Evolutionary conservation across 176 grass and related monocot species (phyloP).

Genomic region (Raddia distichophylla): DNA sequence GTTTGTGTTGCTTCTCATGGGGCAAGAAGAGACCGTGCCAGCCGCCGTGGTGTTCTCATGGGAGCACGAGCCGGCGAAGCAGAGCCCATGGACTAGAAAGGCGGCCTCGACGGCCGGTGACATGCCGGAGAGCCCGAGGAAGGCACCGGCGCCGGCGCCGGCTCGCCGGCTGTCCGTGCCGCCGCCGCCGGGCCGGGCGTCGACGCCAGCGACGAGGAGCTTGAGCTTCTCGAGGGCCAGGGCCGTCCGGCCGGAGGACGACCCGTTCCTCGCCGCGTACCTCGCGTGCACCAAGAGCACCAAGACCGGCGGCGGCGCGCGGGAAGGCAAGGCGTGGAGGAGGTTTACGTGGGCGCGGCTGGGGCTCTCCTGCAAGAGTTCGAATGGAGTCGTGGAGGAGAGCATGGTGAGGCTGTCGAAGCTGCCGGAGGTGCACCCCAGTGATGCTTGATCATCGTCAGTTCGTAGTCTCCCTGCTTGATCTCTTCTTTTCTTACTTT

Average conservation of each 20-base stretch:
- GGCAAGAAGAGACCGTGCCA: slow-evolving; percentile 39
- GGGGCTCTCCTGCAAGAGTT: slow-evolving; percentile 60
- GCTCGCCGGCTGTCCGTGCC: slow-evolving; percentile 29
- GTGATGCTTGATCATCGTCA: not conserved
- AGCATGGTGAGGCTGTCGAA: slow-evolving; percentile 54
- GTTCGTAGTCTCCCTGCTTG: not conserved
- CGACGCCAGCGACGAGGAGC: not conserved
- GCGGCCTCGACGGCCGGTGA: not conserved
- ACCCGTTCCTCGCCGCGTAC: slow-evolving; percentile 86
- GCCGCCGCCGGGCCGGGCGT: slow-evolving; percentile 38
- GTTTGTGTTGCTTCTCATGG: slow-evolving; percentile 27
- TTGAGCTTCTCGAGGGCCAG: not conserved
- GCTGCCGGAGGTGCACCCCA: slow-evolving; percentile 42
- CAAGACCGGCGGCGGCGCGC: not conserved
- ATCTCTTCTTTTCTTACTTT: not conserved
- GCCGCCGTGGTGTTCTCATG: slow-evolving; percentile 51
- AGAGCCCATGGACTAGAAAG: not conserved
- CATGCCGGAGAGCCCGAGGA: slow-evolving; percentile 29
- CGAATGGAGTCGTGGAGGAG: slow-evolving; percentile 37
- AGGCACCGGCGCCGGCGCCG: not conserved
- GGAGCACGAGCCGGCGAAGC: slow-evolving; percentile 61
- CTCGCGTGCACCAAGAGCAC: slow-evolving; percentile 78
- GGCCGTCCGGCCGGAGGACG: slow-evolving; percentile 57
- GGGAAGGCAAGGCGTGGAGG: not conserved
- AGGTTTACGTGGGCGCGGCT: slow-evolving; percentile 37